Evolutionary conservation across 257 asterid genomes (phyloP), one percentile per base, ranked within the genome.

Genomic region (Oldenlandia corymbosa): DNA sequence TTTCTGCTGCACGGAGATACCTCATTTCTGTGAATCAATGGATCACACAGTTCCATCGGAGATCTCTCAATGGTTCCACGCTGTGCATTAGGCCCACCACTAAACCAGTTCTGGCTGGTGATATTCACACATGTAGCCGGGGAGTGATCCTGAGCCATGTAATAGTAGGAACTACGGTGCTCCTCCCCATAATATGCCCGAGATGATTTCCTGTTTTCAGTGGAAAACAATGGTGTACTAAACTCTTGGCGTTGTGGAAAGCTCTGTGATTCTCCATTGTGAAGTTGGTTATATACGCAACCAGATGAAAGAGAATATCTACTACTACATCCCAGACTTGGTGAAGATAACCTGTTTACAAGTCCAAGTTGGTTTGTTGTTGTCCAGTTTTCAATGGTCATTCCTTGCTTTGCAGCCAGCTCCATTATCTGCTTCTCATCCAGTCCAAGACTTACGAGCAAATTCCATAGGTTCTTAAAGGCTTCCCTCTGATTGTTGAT

Each of bases 401-500:
- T 80, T 64, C 92, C 96, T 73, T 86, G 88, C 74, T 78, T 85
- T 23, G 77, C 84, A 45, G 86, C 94, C 57, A 81, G 76, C 65
- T 86, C 85, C 11, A 78, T 67, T 73, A 88, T 78, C 68, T 88
- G 94, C 69, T 82, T 86, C 82, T 88, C 96, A 60, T 85, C 83
- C 42, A 88, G 85, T 65, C 97, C 98, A 68, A 85, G 73, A 84
- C 95, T 84, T 60, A 68, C 67, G 48, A 91, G 80, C 75, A 91
- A 78, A 73, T 77, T 80, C 96, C 95, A 91, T 16, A 86, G 76
- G 45, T 82, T 88, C 73, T 77, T 81, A 48, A 83, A 86, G 48
- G 94, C 85, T 85, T 86, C 98, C 77, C 85, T 82, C 78, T 91
- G 96, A 81, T 73, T 84, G 83, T 75, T 60, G 60, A 91, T 88